Percentiles rank a stretch among this genome's conserved stretches.
Conservation (phyloP, 2,329 filamentous ascomycete species). For the Setomelanomma holmii region DNA sequence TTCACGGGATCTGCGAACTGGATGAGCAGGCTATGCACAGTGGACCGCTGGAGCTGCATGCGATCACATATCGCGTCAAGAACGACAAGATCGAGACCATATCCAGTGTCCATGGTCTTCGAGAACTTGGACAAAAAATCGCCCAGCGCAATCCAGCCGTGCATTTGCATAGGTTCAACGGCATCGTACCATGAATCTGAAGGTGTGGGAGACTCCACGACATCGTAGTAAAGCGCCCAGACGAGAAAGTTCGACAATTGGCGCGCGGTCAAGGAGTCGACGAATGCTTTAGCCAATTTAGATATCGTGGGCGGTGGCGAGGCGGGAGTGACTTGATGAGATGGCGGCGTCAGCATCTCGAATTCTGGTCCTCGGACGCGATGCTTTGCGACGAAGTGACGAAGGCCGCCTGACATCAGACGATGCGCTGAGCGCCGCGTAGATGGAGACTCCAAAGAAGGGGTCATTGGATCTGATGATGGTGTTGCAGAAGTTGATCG, state of each 20-base stretch:
- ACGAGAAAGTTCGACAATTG: conserved; percentile 29
- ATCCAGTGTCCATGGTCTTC: neutral
- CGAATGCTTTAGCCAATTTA: conserved; percentile 20
- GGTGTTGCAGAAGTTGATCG: neutral
- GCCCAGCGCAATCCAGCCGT: conserved; percentile 31
- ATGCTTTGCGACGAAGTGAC: conserved; percentile 1
- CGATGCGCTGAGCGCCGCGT: neutral
- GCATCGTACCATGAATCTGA: conserved; percentile 22
- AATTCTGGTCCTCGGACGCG: conserved; percentile 2
- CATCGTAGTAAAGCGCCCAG: conserved; percentile 34
- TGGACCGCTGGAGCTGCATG: conserved; percentile 7
- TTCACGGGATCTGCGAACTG: conserved; percentile 20
- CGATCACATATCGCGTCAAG: conserved; percentile 28
- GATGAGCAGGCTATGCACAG: conserved; percentile 16
- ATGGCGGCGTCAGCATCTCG: conserved; percentile 4
- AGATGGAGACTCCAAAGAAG: neutral
- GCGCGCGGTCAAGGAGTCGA: conserved; percentile 15
- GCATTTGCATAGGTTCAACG: conserved; percentile 24
- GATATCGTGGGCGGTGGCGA: conserved; percentile 3
- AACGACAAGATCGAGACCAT: conserved; percentile 22
- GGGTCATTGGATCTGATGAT: neutral
- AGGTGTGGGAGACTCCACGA: conserved; percentile 25
- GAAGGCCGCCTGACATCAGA: neutral
- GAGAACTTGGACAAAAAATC: conserved; percentile 6
- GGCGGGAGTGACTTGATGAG: neutral